Evolutionary conservation across 345 rosid genomes (phyloP).

Genomic region (Gynandropsis gynandra): DNA sequence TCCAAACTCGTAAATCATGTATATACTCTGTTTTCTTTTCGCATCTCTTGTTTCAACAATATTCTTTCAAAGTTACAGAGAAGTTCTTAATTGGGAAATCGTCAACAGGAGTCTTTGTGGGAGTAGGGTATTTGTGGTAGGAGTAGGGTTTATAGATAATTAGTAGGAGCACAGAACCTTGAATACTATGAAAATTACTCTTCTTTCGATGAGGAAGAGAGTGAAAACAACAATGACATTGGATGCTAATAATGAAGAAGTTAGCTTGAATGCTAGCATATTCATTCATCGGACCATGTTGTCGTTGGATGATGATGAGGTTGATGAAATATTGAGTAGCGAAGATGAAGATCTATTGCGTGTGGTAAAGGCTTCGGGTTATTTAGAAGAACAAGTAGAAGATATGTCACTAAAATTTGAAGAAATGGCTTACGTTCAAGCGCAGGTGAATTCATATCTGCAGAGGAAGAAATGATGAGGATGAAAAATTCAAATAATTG

Average conservation of each 20-base stretch:
- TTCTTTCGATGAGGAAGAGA: slow-evolving; percentile 25
- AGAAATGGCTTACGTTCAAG: slow-evolving; percentile 13
- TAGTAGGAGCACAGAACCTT: slow-evolving; percentile 14
- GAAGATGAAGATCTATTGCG: slow-evolving; percentile 32
- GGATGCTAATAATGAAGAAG: slow-evolving; percentile 21
- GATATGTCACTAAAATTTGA: slow-evolving; percentile 9
- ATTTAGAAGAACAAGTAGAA: slow-evolving; percentile 22
- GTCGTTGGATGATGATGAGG: slow-evolving; percentile 58
- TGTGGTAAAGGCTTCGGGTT: slow-evolving; percentile 29
- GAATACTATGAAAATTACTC: slow-evolving; percentile 24
- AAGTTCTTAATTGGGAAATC: too few relatives aligned
- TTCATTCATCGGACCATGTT: slow-evolving; percentile 50
- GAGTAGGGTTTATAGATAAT: slow-evolving; percentile 23
- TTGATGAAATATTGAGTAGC: slow-evolving; percentile 29
- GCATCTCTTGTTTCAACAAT: too few relatives aligned
- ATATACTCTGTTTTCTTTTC: too few relatives aligned
- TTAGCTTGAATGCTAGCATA: slow-evolving; percentile 19
- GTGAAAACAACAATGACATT: slow-evolving; percentile 24
- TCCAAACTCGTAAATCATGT: too few relatives aligned
- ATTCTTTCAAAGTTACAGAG: too few relatives aligned
- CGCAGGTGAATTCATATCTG: slow-evolving; percentile 7
- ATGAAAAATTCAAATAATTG: slow-evolving; percentile 12
- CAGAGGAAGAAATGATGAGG: slow-evolving; percentile 13
- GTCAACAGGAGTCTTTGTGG: too few relatives aligned
- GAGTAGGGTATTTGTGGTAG: slow-evolving; percentile 23